Base-by-base conservation (phyloP, 148 eudicot genomes). In the Drosera capensis region DNA sequence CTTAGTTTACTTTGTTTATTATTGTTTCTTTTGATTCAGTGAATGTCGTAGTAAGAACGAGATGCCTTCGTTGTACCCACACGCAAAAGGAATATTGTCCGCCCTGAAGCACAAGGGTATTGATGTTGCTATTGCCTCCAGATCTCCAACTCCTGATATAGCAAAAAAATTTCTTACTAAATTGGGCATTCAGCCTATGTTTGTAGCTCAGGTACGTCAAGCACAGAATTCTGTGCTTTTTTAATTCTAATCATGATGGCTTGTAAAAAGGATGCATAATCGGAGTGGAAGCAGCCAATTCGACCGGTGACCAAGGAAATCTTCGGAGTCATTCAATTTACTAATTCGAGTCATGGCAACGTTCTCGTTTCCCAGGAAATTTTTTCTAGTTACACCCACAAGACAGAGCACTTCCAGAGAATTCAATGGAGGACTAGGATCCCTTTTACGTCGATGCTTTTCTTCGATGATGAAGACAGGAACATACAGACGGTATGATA, bases 31-130 rank as follows among this genome's bases (percentile, higher is more conserved):
- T 35, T 41, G 26, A 22, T 26, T 25, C 66, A 90, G 99, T 70
- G 99, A 90, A 61, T 90, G 95, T 57, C 95, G 94, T 29, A 78
- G 95, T 51, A 90, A 81, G 56, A 74, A 77, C 45, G 95, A 85
- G 29, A 85, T 57, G 78, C 99, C 99, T 15, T 75, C 79, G 12
- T 20, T 78, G 66, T 90, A 85, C 68, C 95, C 99, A 39, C 85
- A 90, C 37, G 95, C 84, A 0, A 78, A 78, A 59, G 94, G 99
- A 26, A 85, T 90, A 50, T 44, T 90, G 59, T 48, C 60, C 56
- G 95, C 99, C n/a, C 71, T 90, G 15, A 85, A 85, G 64, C 95
- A 85, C 47, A 90, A 85, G 62, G 94, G 93, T 24, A 49, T 85
- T 46, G 72, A 70, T 60, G 42, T 85, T 49, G 95, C 99, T 23